Base-by-base conservation (phyloP, 2,329 filamentous ascomycete species). In the Trichoderma harzianum region DNA sequence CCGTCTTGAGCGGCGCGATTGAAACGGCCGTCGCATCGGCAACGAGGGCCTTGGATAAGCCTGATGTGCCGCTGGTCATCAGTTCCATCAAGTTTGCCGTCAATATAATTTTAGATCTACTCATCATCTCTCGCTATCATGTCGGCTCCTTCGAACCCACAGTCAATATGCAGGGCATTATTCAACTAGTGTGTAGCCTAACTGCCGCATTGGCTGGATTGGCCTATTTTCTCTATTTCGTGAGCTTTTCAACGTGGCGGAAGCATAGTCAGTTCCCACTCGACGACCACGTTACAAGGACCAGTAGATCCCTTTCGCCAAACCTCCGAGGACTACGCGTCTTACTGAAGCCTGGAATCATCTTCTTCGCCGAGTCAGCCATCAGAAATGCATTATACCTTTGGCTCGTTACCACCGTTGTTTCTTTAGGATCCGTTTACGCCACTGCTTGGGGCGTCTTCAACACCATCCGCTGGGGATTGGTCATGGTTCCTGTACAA, bases 381-480 rank as follows among this genome's bases (percentile, higher is more conserved):
- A 80, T 93, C 5, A 84, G 91, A 7, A 94, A 93, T 73, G 85
- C 89, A 0, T 82, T 94, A 0, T 93, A 93, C 72, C 85, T 93
- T 0, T 93, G 91, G 91, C 83, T 93, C 0, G 86, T 93, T 0
- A 86, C 82, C 67, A 88, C 85, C 5, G 91, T 94, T 21, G 86
- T 93, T 0, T 81, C 86, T 0, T 83, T 93, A 72, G 90, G 91
- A 0, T 80, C 82, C 0, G 85, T 88, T 7, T 93, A 93, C 78
- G 89, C 90, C 0, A 93, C 91, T 0, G 90, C 91, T 0, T 94
- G 91, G 91, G 89, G 90, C 2, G 83, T 93, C 11, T 94, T 94
- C 81, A 91, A 87, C 70, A 93, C 90, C 0, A 93, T 93, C 55
- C 86, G 91, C 16, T 93, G 91, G 91, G 91, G 91, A 0, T 82